Evolutionary conservation across 2,329 filamentous ascomycete species (phyloP).

Genomic region (Diaporthe capsici): DNA sequence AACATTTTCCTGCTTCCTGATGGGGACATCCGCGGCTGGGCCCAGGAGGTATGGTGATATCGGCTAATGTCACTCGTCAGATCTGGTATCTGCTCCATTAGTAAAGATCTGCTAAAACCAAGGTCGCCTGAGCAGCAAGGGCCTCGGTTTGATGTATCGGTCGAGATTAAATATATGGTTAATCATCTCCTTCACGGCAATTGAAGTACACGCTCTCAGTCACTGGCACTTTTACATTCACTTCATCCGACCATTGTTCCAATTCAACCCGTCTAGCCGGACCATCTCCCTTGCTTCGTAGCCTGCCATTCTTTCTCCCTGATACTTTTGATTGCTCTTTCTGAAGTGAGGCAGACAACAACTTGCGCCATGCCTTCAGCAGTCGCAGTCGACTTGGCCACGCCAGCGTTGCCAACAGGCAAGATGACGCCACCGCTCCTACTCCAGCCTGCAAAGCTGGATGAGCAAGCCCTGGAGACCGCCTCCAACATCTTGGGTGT

Average conservation of each 20-base stretch:
- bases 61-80: conserved; percentile 28
- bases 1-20: conserved; percentile 29
- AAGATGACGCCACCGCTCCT: conserved; percentile 15
- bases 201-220: neutral
- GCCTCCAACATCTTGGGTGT: conserved; percentile 53
- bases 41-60: conserved; percentile 30
- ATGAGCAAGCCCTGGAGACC: conserved; percentile 21
- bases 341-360: neutral
- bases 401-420: conserved; percentile 1
- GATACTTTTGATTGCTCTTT: neutral
- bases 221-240: neutral
- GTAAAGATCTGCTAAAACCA: conserved; percentile 21
- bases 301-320: neutral
- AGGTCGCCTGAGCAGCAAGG: conserved; percentile 12
- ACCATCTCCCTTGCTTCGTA: neutral
- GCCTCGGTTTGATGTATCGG: neutral
- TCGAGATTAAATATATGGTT: conserved; percentile 29
- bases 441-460: conserved; percentile 10
- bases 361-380: conserved; percentile 11
- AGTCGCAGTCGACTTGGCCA: neutral
- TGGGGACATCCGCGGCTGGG: conserved; percentile 14
- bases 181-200: neutral
- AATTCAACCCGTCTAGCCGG: neutral
- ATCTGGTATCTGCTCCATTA: conserved; percentile 19
- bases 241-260: neutral